Percentiles rank a stretch among this genome's conserved stretches.
Conservation (phyloP, 495 filamentous ascomycete genomes). For the Penicillium lividum region DNA sequence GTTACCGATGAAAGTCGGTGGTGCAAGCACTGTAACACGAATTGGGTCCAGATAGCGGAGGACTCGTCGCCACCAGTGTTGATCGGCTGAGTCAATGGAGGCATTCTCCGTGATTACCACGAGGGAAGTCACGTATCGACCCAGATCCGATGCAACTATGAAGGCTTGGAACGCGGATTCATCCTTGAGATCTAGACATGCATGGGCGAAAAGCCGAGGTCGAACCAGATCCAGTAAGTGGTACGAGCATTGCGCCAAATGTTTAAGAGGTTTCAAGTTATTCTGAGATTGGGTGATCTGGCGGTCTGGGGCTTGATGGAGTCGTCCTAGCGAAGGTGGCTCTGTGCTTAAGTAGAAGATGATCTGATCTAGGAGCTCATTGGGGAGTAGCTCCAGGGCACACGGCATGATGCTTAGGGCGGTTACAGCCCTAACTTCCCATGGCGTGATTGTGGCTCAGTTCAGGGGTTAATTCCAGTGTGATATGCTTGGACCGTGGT, state of each 20-base stretch:
- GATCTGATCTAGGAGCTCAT: conserved; percentile 45
- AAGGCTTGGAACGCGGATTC: conserved; percentile 32
- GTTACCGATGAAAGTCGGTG: conserved; percentile 35
- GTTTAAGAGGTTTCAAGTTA: conserved; percentile 30
- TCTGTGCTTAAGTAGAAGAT: conserved; percentile 29
- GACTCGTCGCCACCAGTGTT: conserved; percentile 36
- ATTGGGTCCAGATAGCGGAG: conserved; percentile 32
- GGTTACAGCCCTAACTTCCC: conserved; percentile 1
- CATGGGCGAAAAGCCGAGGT: conserved; percentile 38
- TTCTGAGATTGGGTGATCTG: conserved; percentile 24
- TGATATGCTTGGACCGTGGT: not conserved
- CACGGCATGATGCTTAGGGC: conserved; percentile 20
- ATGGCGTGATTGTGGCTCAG: conserved; percentile 2
- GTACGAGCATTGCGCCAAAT: conserved; percentile 31
- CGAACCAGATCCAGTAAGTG: conserved; percentile 31
- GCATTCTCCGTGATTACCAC: conserved; percentile 25
- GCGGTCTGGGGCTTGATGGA: conserved; percentile 29
- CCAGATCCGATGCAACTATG: conserved; percentile 24
- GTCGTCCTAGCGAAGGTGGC: conserved; percentile 30
- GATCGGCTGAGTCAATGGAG: conserved; percentile 17
- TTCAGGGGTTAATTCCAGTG: not conserved
- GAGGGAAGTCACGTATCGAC: conserved; percentile 35
- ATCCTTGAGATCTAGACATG: conserved; percentile 30
- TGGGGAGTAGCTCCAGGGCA: conserved; percentile 32
- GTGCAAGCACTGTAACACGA: conserved; percentile 36